phyloP scores from a whole-genome alignment of 2,329 filamentous ascomycete species.

The Fusarium foetens region DNA sequence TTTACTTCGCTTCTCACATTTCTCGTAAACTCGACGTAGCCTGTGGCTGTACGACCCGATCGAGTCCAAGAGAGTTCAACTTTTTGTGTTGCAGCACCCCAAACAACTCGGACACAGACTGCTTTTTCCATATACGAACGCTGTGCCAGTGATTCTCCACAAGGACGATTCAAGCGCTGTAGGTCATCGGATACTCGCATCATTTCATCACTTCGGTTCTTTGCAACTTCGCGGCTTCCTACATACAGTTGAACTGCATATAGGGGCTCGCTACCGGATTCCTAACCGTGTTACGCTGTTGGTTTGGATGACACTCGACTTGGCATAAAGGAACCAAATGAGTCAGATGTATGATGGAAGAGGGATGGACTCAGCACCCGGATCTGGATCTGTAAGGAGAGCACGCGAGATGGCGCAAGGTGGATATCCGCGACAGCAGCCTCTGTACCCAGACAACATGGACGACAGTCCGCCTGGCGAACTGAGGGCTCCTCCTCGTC shows the following conservation, averaged over 20 bases:
- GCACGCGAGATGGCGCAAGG: conserved; percentile 64
- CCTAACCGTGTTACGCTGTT: conserved; percentile 24
- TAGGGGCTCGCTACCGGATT: conserved; percentile 22
- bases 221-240: conserved; percentile 33
- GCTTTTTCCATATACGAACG: conserved; percentile 38
- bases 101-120: conserved; percentile 37
- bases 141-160: conserved; percentile 23
- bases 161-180: conserved; percentile 16
- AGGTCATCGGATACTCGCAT: conserved; percentile 32
- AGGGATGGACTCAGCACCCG: conserved; percentile 59
- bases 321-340: conserved; percentile 57
- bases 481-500: conserved; percentile 42
- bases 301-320: conserved; percentile 34
- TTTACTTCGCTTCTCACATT: conserved; percentile 11
- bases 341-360: conserved; percentile 65
- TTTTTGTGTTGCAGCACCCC: conserved; percentile 42
- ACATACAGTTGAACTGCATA: conserved; percentile 40
- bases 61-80: conserved; percentile 27
- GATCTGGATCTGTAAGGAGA: conserved; percentile 62
- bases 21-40: conserved; percentile 28
- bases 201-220: conserved; percentile 19
- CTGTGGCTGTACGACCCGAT: conserved; percentile 38
- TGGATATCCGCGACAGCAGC: conserved; percentile 46
- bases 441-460: conserved; percentile 41
- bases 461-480: conserved; percentile 43